Percentiles rank a stretch among this genome's conserved stretches.
These are phyloP conservation scores for Pythium aristosporum DNA, from an alignment of 352 stramenopile species.

Conservation along the genomic window DNA sequence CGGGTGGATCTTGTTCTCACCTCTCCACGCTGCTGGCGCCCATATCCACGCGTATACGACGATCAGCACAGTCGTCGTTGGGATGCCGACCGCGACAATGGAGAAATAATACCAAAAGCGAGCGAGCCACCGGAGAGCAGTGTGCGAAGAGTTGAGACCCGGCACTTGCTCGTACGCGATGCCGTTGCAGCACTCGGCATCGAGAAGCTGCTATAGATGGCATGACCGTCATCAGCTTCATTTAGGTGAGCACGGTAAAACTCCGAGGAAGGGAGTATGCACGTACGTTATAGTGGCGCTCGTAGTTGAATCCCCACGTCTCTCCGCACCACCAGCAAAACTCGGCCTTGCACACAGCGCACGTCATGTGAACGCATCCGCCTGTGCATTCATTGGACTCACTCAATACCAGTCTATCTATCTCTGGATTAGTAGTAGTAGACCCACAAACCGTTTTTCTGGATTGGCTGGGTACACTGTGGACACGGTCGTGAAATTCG, in stretches of 20 bases:
- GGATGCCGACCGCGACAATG: background rate
- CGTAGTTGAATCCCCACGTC: conserved; percentile 3
- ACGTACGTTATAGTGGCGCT: conserved; percentile 15
- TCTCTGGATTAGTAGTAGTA: too few species aligned
- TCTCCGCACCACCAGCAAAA: conserved; percentile 21
- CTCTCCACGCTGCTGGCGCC: background rate
- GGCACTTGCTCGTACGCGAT: conserved; percentile 4
- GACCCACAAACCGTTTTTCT: conserved; percentile 38
- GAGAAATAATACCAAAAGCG: conserved; percentile 1
- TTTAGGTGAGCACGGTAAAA: too few species aligned
- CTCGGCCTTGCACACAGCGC: conserved; percentile 5
- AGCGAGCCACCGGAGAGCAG: background rate
- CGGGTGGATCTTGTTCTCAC: background rate
- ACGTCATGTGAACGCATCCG: conserved; percentile 19
- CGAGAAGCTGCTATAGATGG: background rate
- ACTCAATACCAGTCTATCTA: too few species aligned
- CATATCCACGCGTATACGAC: background rate
- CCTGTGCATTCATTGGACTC: background rate
- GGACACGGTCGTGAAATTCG: conserved; percentile 51
- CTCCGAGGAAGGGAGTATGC: background rate
- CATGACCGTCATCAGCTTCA: background rate
- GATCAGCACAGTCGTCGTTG: background rate
- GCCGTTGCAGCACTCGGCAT: conserved; percentile 4
- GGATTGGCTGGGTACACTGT: conserved; percentile 43
- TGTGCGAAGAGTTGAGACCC: background rate